Conservation (phyloP, 176 grass and related monocot genomes). For the Musa itinerans region DNA sequence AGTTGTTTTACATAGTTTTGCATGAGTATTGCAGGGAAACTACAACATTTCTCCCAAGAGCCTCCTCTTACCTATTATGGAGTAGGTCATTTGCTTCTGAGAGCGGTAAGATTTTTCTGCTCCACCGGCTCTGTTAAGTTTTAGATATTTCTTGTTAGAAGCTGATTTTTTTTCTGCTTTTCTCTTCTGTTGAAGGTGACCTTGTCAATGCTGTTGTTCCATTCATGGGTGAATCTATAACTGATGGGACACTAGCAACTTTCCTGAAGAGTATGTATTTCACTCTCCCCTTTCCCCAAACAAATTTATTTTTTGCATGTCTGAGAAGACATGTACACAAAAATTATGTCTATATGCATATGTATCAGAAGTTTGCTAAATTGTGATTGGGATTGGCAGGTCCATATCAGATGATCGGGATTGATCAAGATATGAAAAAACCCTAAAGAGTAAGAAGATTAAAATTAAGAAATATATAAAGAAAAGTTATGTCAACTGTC, state of each 20-base stretch:
- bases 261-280: slow-evolving; percentile 75
- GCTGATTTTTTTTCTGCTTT: slow-evolving; percentile 13
- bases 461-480: not conserved
- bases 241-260: slow-evolving; percentile 89
- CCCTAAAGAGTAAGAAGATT: not conserved
- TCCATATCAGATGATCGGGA: not conserved
- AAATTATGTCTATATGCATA: not conserved
- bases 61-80: slow-evolving; percentile 62
- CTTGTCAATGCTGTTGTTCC: slow-evolving; percentile 79
- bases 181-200: slow-evolving; percentile 39
- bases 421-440: not conserved
- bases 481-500: not conserved
- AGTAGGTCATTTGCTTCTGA: slow-evolving; percentile 88
- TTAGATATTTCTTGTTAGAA: not conserved
- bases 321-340: not conserved
- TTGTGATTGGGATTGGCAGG: not conserved
- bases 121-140: not conserved
- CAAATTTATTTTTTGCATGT: not conserved
- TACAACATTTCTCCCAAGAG: slow-evolving; percentile 39
- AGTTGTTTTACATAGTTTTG: not conserved
- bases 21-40: slow-evolving; percentile 23
- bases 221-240: slow-evolving; percentile 99
- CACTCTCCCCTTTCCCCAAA: not conserved
- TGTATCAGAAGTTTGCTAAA: not conserved
- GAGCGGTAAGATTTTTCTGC: slow-evolving; percentile 36